Base-by-base conservation (phyloP, 768 basidiomycete species). In the Tephrocybe sp. region DNA sequence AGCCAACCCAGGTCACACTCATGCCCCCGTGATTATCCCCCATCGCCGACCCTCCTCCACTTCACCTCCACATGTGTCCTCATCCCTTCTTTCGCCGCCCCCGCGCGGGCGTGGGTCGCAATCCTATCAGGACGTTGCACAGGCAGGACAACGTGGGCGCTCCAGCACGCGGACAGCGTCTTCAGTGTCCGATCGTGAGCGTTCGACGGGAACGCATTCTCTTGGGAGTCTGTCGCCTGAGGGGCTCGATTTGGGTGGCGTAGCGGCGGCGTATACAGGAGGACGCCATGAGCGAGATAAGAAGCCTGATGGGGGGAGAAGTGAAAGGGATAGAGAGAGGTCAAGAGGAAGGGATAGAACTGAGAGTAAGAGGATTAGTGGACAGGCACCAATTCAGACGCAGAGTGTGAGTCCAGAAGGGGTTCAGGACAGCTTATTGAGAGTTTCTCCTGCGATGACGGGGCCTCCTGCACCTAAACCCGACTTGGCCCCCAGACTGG, bases 141-240 rank as follows among this genome's bases (percentile, higher is more conserved):
- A 39, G 18, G 31, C 42, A 24, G 43, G 15, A 43, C 64, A 68
- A 43, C 75, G 84, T 12, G 83, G 84, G 2, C 71, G 83, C 18
- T 82, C 82, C 34, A 69, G 68, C 42, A 73, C 80, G 16, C 75
- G 81, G 31, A 76, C 75, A 5, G 70, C 80, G 13, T 78, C 82
- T 1, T 80, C 79, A 22, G 67, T 75, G 37, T 79, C 77, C 43
- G 81, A 81, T 53, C 70, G 77, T 8, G 76, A 76, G 13, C 63
- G 63, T 7, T 60, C 63, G 8, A 51, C 56, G 4, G 55, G 55
- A 19, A 37, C 49, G 42, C 58, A 57, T 46, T 62, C 66, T 1
- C 36, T 64, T 25, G 67, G 66, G 15, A 64, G 63, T 25, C 42
- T 61, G 21, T 64, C 64, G 19, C 63, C 64, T 11, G 67, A 66